These are phyloP conservation scores for Mycena latifolia DNA, from an alignment of 768 basidiomycete species.

Conservation along the genomic window DNA sequence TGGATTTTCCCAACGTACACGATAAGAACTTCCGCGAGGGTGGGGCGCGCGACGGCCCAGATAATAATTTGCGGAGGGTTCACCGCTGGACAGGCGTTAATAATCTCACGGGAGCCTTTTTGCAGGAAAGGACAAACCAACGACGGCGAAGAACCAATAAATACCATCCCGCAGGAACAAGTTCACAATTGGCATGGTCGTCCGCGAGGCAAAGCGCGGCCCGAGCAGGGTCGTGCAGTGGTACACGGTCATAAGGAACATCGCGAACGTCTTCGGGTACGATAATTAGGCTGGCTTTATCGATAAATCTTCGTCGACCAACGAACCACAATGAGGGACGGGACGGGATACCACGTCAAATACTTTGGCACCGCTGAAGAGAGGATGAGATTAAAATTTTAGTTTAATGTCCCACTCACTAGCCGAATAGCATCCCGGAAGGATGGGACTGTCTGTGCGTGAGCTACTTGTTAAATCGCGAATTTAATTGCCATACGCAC, in stretches of 20 bases:
- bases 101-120: no score
- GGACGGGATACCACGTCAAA: constrained; percentile 17
- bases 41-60: constrained; percentile 11
- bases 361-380: constrained; percentile 10
- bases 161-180: constrained; percentile 28
- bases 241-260: constrained; percentile 23
- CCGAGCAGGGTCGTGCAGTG: constrained; percentile 16
- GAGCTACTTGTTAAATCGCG: not conserved
- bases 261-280: constrained; percentile 9
- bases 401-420: not conserved
- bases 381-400: not conserved
- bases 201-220: not conserved
- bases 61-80: constrained; percentile 24
- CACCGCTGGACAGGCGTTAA: not conserved
- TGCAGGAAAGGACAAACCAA: not conserved
- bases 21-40: constrained; percentile 17
- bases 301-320: no score
- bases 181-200: constrained; percentile 13
- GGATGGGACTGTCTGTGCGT: not conserved
- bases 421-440: constrained; percentile 19
- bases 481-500: not conserved
- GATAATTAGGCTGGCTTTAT: no score
- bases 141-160: constrained; percentile 26
- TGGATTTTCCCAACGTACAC: no score
- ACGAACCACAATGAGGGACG: constrained; percentile 15